phyloP scores from a whole-genome alignment of 345 rosid species.

The Lepidium sativum region DNA sequence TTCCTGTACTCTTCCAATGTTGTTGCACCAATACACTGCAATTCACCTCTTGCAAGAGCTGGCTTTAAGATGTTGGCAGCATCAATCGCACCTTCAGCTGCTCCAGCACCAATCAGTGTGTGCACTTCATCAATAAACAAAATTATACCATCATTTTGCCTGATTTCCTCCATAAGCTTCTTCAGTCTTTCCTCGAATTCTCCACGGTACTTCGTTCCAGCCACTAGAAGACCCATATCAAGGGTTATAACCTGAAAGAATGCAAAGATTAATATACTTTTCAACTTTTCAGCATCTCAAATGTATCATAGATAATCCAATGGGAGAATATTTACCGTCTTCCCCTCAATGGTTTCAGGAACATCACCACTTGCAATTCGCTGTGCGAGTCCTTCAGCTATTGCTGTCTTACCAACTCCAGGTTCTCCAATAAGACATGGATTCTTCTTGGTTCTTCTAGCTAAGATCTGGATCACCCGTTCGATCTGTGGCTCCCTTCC shows the following conservation, averaged over 20 bases:
- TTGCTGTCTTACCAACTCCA: conserved; percentile 99
- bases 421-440: conserved; percentile 99
- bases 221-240: conserved; percentile 99
- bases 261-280: neutral
- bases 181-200: conserved; percentile 97
- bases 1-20: conserved; percentile 93
- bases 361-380: conserved; percentile 88
- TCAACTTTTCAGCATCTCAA: neutral
- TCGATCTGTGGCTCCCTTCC: conserved; percentile 97
- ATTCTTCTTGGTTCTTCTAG: conserved; percentile 92
- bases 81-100: conserved; percentile 99
- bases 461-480: conserved; percentile 91
- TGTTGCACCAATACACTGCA: conserved; percentile 99
- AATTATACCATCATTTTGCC: conserved; percentile 94
- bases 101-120: conserved; percentile 97
- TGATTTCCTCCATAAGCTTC: conserved; percentile 99
- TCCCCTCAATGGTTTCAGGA: conserved; percentile 95
- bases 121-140: conserved; percentile 99
- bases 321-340: conserved; percentile 48
- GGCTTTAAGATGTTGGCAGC: conserved; percentile 99
- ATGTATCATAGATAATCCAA: neutral
- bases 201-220: conserved; percentile 98
- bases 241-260: conserved; percentile 72
- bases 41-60: conserved; percentile 99
- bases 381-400: conserved; percentile 99